These are phyloP conservation scores for Theobroma cacao DNA, from an alignment of 345 rosid species.

Conservation along the genomic window DNA sequence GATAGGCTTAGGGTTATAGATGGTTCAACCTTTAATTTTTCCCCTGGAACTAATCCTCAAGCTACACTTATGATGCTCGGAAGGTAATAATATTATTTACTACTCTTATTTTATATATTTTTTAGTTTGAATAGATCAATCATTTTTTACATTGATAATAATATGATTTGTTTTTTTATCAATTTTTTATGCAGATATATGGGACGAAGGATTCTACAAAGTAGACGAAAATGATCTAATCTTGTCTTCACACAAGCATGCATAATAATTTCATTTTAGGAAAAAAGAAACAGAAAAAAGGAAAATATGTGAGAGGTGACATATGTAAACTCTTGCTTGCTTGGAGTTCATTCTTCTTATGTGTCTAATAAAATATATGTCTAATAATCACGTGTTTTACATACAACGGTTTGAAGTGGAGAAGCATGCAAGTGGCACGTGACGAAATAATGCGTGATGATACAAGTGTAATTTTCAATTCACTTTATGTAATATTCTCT, in stretches of 20 bases:
- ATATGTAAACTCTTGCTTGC: too few species aligned
- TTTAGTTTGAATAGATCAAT: neutral
- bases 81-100: slow-evolving; percentile 46
- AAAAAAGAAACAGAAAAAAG: neutral
- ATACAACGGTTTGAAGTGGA: too few species aligned
- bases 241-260: neutral
- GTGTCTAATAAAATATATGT: too few species aligned
- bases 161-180: neutral
- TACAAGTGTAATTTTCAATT: too few species aligned
- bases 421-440: too few species aligned
- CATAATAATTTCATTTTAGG: neutral
- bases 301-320: too few species aligned
- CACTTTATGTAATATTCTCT: too few species aligned
- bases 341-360: too few species aligned
- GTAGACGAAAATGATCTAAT: neutral
- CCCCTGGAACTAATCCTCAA: slow-evolving; percentile 77
- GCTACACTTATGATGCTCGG: slow-evolving; percentile 85
- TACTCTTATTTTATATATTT: neutral
- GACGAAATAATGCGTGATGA: too few species aligned
- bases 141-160: too few species aligned
- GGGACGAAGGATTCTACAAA: slow-evolving; percentile 37
- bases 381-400: too few species aligned
- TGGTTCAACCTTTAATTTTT: slow-evolving; percentile 51
- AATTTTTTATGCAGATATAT: slow-evolving; percentile 32
- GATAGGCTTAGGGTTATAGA: slow-evolving; percentile 56